Base-by-base conservation (phyloP, 345 rosid genomes). In the Eucalyptus brandiana region DNA sequence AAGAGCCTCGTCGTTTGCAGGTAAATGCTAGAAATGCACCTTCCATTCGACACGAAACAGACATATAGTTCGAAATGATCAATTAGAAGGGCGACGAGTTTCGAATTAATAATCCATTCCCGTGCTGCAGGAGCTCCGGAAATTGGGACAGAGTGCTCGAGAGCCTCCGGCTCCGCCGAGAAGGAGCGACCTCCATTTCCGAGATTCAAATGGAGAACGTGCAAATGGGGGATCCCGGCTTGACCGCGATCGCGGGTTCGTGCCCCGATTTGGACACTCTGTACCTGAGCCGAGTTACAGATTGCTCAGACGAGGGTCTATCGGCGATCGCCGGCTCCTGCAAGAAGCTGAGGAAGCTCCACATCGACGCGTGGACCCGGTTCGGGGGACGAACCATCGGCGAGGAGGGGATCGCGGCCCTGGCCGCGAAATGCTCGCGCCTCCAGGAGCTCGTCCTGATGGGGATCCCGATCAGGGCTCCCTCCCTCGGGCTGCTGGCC, bases 161-260 rank as follows among this genome's bases (percentile, higher is more conserved):
- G 69, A 67, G 83, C 44, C 87, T 91, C 45, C 83, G 51, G 32
- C 67, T 48, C 28, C 56, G 62, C 32, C 76, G 87, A 4, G 88
- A 34, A 4, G 88, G 58, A 88, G 60, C 76, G 56, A 91, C 91
- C 45, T 14, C 86, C 58, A 91, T 94, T 86, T 37, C 88, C 5
- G 94, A 94, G 92, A 92, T 93, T 87, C 95, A 91, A 37, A 89
- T 94, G 90, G 93, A 94, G 56, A 93, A 89, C 51, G 92, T 93
- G 9, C 94, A 94, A 49, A 85, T 93, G 87, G 90, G 94, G 18
- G 94, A 93, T 86, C 32, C 90, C 2, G 95, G 95, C 40, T 92
- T 94, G 8, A 14, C 80, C 4, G 91, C 94, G 32, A 91, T 94
- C 42, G 87, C 94, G 83, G 37, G 80, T 40, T 81, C 87, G 17